Conservation (phyloP, 208 protist species). For the Crithidia bombi region DNA sequence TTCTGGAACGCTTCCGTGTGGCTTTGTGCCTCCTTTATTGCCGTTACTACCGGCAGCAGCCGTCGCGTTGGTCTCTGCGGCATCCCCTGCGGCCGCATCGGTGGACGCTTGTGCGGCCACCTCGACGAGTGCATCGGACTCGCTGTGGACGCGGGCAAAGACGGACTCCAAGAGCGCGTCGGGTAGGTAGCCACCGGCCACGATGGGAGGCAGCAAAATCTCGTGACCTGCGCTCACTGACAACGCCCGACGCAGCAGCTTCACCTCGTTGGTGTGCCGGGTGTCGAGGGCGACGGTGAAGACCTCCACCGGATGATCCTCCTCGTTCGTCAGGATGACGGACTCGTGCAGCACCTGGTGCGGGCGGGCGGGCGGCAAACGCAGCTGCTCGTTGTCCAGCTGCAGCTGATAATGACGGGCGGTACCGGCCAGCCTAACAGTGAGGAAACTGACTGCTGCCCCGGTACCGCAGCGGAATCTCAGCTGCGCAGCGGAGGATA, state of each 20-base stretch:
- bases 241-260: conserved; percentile 60
- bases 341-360: conserved; percentile 57
- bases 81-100: conserved; percentile 5
- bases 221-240: conserved; percentile 30
- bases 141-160: conserved; percentile 46
- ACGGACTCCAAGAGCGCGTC: conserved; percentile 70
- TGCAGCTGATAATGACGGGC: conserved; percentile 43
- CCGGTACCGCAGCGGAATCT: conserved; percentile 69
- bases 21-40: background rate
- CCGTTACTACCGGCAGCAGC: background rate
- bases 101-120: background rate
- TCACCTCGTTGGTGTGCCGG: conserved; percentile 63
- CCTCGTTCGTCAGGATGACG: conserved; percentile 88
- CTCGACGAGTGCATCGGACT: conserved; percentile 22
- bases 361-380: conserved; percentile 77
- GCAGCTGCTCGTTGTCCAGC: conserved; percentile 54
- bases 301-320: conserved; percentile 88
- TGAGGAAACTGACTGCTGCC: conserved; percentile 39
- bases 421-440: conserved; percentile 53
- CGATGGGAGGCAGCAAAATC: conserved; percentile 72
- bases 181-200: conserved; percentile 67
- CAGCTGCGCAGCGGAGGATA: conserved; percentile 37
- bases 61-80: background rate
- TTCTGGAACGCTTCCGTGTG: too few relatives aligned
- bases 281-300: conserved; percentile 87